Conservation (phyloP, 2,329 filamentous ascomycete species). For the Diaporthe eres region DNA sequence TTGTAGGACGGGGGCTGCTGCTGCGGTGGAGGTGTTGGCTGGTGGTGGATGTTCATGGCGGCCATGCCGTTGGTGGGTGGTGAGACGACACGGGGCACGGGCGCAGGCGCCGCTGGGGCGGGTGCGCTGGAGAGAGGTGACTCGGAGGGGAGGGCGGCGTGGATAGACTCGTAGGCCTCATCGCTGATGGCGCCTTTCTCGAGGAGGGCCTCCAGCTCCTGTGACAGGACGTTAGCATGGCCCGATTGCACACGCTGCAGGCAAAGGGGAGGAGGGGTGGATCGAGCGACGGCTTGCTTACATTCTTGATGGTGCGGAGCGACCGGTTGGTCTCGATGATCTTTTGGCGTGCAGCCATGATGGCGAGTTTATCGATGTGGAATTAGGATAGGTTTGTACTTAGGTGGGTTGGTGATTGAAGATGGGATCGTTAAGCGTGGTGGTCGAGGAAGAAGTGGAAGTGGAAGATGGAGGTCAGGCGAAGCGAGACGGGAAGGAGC, state of each 20-base stretch:
- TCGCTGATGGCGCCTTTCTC: conserved; percentile 86
- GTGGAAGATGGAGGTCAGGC: not conserved
- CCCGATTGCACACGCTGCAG: not conserved
- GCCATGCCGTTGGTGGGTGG: conserved; percentile 57
- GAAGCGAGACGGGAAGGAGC: not conserved
- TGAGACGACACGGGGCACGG: conserved; percentile 44
- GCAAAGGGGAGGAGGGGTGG: not conserved
- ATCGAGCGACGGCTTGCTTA: conserved; percentile 59
- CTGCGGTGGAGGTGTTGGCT: conserved; percentile 52
- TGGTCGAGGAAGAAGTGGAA: not conserved
- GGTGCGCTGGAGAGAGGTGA: conserved; percentile 68
- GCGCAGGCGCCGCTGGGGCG: conserved; percentile 54
- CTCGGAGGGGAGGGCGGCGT: conserved; percentile 80
- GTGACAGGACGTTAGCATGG: conserved; percentile 42
- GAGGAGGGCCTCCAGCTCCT: conserved; percentile 93
- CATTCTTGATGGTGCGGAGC: conserved; percentile 88
- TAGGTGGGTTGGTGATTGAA: not conserved
- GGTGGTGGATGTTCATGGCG: conserved; percentile 55
- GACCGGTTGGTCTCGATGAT: conserved; percentile 84
- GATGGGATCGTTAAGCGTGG: not conserved
- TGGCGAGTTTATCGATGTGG: conserved; percentile 28
- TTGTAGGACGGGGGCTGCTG: conserved; percentile 66
- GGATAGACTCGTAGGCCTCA: conserved; percentile 81
- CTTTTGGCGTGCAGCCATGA: conserved; percentile 64
- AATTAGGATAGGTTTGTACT: not conserved